These are phyloP conservation scores for Astragalus membranaceus DNA, from an alignment of 306 rosid genomes.

Conservation along the genomic window DNA sequence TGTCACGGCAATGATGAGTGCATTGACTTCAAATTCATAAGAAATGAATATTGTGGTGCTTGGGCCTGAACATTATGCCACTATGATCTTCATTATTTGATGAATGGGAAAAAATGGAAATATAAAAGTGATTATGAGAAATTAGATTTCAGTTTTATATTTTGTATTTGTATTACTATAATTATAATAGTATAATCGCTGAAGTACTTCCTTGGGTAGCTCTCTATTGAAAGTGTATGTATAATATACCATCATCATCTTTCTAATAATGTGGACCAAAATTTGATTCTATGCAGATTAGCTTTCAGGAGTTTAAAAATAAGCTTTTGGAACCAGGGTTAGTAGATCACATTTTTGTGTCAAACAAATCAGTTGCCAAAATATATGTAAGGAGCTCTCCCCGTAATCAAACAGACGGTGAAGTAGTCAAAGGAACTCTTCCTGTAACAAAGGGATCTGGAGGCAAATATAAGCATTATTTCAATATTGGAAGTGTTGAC, in stretches of 20 bases:
- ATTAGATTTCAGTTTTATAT: background rate
- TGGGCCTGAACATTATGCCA: background rate
- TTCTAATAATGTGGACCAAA: background rate
- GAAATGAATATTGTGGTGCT: background rate
- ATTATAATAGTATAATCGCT: background rate
- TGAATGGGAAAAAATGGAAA: background rate
- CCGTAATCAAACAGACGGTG: constrained; percentile 48
- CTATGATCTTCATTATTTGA: background rate
- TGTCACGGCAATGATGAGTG: background rate
- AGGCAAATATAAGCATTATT: constrained; percentile 64
- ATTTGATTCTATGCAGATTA: constrained; percentile 58
- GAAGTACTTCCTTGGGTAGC: background rate
- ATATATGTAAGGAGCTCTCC: constrained; percentile 71
- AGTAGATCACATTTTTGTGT: constrained; percentile 83
- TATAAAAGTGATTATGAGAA: background rate
- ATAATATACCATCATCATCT: background rate
- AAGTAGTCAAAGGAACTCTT: constrained; percentile 52
- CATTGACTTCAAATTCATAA: background rate
- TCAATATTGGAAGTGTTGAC: constrained; percentile 90
- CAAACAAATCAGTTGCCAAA: constrained; percentile 93
- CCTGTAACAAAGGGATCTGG: constrained; percentile 35
- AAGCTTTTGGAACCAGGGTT: constrained; percentile 86
- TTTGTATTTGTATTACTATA: background rate
- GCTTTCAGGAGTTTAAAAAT: constrained; percentile 30
- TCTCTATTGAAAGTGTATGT: background rate